Conservation (phyloP, 2,329 filamentous ascomycete species). For the Xylaria sp. region DNA sequence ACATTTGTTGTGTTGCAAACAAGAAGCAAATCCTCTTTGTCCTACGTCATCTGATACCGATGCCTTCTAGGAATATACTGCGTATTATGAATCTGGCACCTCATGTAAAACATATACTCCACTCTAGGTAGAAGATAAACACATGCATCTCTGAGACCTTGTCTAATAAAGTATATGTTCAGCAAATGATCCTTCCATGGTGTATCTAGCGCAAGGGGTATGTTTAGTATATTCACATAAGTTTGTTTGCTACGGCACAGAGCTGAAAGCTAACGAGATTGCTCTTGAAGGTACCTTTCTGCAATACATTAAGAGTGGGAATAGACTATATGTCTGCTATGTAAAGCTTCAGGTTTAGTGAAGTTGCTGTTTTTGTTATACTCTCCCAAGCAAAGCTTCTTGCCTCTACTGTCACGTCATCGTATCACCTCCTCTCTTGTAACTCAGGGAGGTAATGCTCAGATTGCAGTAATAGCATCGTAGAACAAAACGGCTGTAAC, state of each 20-base stretch:
- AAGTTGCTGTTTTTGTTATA: neutral
- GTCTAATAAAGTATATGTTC: neutral
- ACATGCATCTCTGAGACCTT: neutral
- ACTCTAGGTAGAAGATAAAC: neutral
- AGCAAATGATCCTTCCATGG: neutral
- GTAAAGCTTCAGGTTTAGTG: neutral
- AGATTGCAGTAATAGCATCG: neutral
- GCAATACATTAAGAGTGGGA: neutral
- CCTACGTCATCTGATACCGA: slow-evolving; percentile 3
- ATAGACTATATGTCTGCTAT: neutral
- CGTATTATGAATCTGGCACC: too few relatives aligned
- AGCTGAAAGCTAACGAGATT: neutral
- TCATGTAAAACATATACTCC: too few relatives aligned
- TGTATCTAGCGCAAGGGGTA: neutral
- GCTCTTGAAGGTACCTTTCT: neutral
- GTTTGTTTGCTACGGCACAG: neutral
- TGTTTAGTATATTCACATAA: neutral
- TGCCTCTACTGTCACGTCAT: neutral
- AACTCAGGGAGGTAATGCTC: neutral
- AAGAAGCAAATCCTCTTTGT: neutral
- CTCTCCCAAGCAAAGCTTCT: neutral
- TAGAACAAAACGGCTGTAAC: neutral
- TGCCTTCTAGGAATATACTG: too few relatives aligned
- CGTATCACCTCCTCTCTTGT: neutral
- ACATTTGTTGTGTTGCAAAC: neutral